A percentile compares a stretch with the other conserved stretches of the same genome.
phyloP scores from a whole-genome alignment of 805 yeast genomes.

The Yarrowia sp. region DNA sequence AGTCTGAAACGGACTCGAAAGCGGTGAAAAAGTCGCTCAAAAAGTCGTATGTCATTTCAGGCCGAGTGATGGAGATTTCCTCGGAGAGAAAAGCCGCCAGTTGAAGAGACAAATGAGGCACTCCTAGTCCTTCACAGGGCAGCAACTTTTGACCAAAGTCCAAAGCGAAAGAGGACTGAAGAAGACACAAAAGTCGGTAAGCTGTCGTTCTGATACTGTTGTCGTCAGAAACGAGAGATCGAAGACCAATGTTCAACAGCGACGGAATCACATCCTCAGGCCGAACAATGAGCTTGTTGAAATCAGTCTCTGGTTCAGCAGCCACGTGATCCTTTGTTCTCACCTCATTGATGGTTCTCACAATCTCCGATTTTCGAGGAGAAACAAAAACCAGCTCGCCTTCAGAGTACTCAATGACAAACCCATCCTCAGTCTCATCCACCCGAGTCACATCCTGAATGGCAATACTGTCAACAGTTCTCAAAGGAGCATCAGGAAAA shows the following conservation, averaged over 20 bases:
- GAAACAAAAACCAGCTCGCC: conserved; percentile 15
- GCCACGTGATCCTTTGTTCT: conserved; percentile 21
- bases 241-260: conserved; percentile 60
- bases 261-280: conserved; percentile 52
- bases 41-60: conserved; percentile 60
- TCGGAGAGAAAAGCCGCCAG: conserved; percentile 58
- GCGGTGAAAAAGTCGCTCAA: conserved; percentile 51
- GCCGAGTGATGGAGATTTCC: conserved; percentile 55
- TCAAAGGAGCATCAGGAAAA: conserved; percentile 3
- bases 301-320: not conserved
- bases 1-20: conserved; percentile 39
- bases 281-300: conserved; percentile 5
- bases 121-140: conserved; percentile 57
- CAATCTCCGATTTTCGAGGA: conserved; percentile 31
- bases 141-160: conserved; percentile 57
- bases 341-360: conserved; percentile 32
- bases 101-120: conserved; percentile 65
- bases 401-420: not conserved
- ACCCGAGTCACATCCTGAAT: not conserved
- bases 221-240: conserved; percentile 62
- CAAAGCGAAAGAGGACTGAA: conserved; percentile 58
- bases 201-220: conserved; percentile 62
- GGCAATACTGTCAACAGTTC: not conserved
- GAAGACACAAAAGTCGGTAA: conserved; percentile 58
- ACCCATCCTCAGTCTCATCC: conserved; percentile 7